Evolutionary conservation across 2,329 filamentous ascomycete genomes (phyloP).

Genomic region (Colletotrichum salicis): DNA sequence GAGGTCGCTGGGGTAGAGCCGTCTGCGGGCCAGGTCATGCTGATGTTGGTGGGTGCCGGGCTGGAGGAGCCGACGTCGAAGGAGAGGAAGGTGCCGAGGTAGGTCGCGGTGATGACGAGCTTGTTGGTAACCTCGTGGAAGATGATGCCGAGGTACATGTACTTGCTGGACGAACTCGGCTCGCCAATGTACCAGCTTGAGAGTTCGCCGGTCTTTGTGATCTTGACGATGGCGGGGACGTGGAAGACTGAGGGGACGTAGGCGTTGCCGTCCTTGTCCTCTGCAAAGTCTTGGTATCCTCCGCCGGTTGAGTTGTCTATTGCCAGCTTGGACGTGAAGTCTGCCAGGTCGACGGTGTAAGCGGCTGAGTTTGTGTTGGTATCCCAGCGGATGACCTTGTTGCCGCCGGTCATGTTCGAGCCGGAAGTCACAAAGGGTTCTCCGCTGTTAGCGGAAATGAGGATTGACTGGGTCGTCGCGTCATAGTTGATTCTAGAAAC

Average conservation of each 20-base stretch:
- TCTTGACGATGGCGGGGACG: neutral
- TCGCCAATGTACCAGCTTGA: constrained; percentile 8
- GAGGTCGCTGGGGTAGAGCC: neutral
- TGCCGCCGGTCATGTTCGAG: neutral
- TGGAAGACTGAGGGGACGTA: neutral
- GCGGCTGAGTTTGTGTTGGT: constrained; percentile 8
- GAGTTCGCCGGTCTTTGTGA: neutral
- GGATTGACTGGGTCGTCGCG: neutral
- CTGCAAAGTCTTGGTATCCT: neutral
- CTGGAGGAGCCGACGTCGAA: neutral
- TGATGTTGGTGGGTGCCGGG: neutral
- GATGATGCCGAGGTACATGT: constrained; percentile 2
- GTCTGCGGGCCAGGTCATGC: neutral
- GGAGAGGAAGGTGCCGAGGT: neutral
- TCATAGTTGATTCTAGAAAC: neutral
- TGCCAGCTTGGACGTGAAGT: neutral
- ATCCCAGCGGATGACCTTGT: constrained; percentile 11
- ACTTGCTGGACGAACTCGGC: constrained; percentile 5
- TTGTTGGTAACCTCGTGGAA: constrained; percentile 2
- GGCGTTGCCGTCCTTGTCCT: neutral
- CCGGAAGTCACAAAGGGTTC: neutral
- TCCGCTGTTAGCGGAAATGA: neutral
- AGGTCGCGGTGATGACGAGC: neutral
- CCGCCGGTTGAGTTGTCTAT: neutral
- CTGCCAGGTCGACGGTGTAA: neutral